Evolutionary conservation across 2,329 filamentous ascomycete species (phyloP).

Genomic region (Fusarium sp.): DNA sequence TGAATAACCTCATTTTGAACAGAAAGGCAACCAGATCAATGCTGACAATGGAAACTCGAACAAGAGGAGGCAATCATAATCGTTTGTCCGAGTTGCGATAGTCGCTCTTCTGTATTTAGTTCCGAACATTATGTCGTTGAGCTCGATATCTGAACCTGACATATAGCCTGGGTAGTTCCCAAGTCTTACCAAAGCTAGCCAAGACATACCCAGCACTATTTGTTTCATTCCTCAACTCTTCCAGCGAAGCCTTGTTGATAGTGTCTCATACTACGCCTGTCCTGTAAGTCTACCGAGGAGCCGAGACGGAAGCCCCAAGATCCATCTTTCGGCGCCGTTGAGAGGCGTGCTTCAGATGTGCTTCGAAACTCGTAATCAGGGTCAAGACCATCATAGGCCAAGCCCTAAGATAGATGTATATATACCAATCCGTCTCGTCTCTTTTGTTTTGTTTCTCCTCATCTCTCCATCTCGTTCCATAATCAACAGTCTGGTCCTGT

Average conservation of each 20-base stretch:
- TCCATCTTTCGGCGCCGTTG: constrained; percentile 23
- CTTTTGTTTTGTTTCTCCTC: constrained; percentile 35
- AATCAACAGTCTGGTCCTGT: constrained; percentile 38
- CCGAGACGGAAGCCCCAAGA: constrained; percentile 38
- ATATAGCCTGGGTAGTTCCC: constrained; percentile 18
- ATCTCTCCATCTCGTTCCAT: constrained; percentile 35
- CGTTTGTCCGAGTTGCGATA: background rate
- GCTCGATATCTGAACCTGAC: background rate
- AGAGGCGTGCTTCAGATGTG: constrained; percentile 42
- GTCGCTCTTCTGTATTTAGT: background rate
- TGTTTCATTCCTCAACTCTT: constrained; percentile 25
- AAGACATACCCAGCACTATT: constrained; percentile 15
- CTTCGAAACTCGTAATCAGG: constrained; percentile 29
- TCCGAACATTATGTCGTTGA: background rate
- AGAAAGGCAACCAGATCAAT: background rate
- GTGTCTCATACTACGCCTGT: constrained; percentile 30
- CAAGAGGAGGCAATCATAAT: background rate
- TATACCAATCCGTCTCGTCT: constrained; percentile 48
- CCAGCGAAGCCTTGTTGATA: constrained; percentile 17
- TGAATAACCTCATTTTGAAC: background rate
- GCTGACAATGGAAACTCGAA: background rate
- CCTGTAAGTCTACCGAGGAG: constrained; percentile 16
- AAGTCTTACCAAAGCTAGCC: constrained; percentile 21
- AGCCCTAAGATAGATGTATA: background rate
- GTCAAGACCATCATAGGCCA: background rate